A percentile compares a stretch with the other conserved stretches of the same genome.
phyloP scores from a whole-genome alignment of 176 grass and related monocot genomes.

The Carex kokanica region DNA sequence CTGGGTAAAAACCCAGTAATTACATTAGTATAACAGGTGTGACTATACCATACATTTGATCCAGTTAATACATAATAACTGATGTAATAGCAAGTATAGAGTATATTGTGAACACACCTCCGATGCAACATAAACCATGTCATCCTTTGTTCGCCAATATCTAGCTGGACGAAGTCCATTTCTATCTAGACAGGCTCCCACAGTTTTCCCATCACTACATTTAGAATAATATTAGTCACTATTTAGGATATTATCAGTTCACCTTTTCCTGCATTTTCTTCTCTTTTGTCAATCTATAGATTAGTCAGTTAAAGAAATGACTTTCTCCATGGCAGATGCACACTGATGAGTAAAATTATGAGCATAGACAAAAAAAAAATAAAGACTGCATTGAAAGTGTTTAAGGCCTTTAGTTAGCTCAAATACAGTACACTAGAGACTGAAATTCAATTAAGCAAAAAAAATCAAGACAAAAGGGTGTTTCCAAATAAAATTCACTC shows the following conservation, averaged over 20 bases:
- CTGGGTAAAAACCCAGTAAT: not conserved
- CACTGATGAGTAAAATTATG: not conserved
- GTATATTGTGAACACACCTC: conserved; percentile 53
- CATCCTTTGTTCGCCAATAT: conserved; percentile 97
- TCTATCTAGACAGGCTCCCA: conserved; percentile 93
- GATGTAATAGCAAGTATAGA: not conserved
- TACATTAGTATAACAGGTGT: not conserved
- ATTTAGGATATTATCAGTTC: not conserved
- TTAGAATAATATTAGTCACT: conserved; percentile 32
- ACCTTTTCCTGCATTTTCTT: not conserved
- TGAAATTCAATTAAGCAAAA: conserved; percentile 26
- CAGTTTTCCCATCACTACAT: conserved; percentile 91
- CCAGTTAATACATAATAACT: not conserved
- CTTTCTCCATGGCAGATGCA: not conserved
- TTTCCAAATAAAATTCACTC: conserved; percentile 1
- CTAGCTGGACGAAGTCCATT: conserved; percentile 99
- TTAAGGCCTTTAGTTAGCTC: not conserved
- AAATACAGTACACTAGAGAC: conserved; percentile 5
- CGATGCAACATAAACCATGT: conserved; percentile 99
- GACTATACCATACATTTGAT: conserved; percentile 5
- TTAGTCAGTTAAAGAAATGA: not conserved
- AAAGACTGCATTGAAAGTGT: not conserved
- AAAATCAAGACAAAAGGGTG: conserved; percentile 25
- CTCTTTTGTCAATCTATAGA: not conserved
- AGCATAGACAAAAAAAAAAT: not conserved